These are phyloP conservation scores for Effrenium voratum DNA, from an alignment of 73 alveolate species.

Conservation along the genomic window DNA sequence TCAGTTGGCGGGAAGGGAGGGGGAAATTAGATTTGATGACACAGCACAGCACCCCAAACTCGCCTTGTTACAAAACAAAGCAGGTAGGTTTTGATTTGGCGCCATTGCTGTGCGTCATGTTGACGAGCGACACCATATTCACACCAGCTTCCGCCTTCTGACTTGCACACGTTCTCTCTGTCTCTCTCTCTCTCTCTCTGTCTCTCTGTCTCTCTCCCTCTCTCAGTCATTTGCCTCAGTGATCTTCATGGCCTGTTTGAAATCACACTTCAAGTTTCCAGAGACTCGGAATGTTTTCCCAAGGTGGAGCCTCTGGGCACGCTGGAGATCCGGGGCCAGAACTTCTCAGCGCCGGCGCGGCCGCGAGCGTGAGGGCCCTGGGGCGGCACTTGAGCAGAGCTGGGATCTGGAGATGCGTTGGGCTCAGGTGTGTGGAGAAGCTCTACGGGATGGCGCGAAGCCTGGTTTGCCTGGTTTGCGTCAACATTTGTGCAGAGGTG, in stretches of 20 bases:
- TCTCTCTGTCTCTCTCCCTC: no score
- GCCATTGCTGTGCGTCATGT: background rate
- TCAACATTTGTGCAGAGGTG: no score
- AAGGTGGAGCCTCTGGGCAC: slow-evolving; percentile 88
- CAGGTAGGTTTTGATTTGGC: no score
- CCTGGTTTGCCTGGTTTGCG: background rate
- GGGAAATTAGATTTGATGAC: background rate
- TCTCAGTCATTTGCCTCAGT: no score
- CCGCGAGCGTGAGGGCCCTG: slow-evolving; percentile 62
- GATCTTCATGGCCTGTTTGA: no score
- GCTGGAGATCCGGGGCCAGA: slow-evolving; percentile 64
- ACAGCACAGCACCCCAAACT: background rate
- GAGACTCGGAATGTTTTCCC: background rate
- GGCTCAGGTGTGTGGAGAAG: slow-evolving; percentile 80
- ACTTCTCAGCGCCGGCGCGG: slow-evolving; percentile 94
- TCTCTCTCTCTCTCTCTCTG: no score
- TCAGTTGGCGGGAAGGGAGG: background rate
- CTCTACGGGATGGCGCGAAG: slow-evolving; percentile 60
- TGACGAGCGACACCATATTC: no score
- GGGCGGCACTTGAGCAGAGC: background rate
- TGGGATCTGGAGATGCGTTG: background rate
- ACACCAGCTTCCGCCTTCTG: no score
- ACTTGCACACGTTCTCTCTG: no score
- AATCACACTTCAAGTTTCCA: no score
- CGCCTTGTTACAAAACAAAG: no score